Conservation (phyloP, 2,329 filamentous ascomycete genomes). For the Fusarium bulbicola region DNA sequence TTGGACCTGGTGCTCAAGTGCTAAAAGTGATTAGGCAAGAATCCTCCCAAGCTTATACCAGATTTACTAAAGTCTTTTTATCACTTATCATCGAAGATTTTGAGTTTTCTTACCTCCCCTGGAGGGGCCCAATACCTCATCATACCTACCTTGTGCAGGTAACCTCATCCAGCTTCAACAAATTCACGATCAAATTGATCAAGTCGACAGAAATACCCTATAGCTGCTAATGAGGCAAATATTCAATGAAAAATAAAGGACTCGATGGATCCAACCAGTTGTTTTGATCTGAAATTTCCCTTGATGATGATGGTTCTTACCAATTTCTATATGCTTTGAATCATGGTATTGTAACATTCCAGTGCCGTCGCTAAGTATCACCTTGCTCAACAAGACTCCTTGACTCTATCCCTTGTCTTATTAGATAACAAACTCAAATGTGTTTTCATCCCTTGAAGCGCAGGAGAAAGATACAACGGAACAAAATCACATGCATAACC, state of each 20-base stretch:
- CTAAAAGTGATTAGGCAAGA: not conserved
- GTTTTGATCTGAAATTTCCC: not conserved
- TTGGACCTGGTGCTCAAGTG: not conserved
- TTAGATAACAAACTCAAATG: not conserved
- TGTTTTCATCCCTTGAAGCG: not conserved
- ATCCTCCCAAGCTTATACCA: not conserved
- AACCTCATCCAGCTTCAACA: not conserved
- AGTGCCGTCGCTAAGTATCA: not conserved
- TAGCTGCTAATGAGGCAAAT: not conserved
- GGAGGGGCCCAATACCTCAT: constrained; percentile 1
- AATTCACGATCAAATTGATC: not conserved
- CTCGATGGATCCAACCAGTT: not conserved
- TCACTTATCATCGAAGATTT: not conserved
- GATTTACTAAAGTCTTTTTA: not conserved
- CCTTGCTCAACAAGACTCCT: not conserved
- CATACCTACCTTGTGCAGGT: not conserved
- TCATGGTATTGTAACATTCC: not conserved
- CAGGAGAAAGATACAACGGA: not conserved
- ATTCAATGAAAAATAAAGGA: not conserved
- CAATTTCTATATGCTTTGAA: not conserved
- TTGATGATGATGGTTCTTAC: constrained; percentile 4
- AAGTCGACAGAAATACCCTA: not conserved
- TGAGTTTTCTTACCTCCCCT: not conserved
- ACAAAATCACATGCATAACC: not conserved
- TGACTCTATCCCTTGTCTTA: not conserved